Base-by-base conservation (phyloP, 164 flowering plant species). In the Taxillus chinensis region DNA sequence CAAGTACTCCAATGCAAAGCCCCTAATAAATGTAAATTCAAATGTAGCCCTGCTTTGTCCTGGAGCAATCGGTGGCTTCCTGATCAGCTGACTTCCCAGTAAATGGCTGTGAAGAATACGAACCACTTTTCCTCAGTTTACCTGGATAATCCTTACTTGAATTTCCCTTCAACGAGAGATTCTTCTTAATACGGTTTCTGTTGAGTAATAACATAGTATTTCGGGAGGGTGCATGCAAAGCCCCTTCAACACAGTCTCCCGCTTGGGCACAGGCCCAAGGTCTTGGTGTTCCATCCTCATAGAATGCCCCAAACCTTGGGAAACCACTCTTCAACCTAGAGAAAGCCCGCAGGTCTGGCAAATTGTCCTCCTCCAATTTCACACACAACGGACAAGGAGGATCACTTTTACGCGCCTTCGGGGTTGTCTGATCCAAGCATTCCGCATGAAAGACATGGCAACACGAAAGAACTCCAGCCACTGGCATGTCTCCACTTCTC, bases 391-490 rank as follows among this genome's bases (percentile, higher is more conserved):
- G 98, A 64, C 98, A 92, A 38, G 88, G 88, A 48, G 98, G 98
- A 57, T 92, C 98, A 67, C 64, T 78, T 53, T 68, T 86, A 5
- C 71, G 79, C 3, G 77, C 57, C 75, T 84, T 92, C 5, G 92
- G 85, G 16, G 90, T 87, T 17, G 78, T 71, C 62, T 86, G 92
- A 54, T 92, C 98, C 76, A 92, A 74, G 74, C 98, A 92, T 60
- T 92, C 98, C 1, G 96, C 98, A 72, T 92, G 98, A 63, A 82
- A 92, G 17, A 87, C 88, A 68, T 92, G 98, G 45, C 82, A 52
- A 59, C 96, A 87, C 12, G 98, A 76, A 68, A 89, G 98, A 57
- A 92, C 87, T 39, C 96, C 84, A n/a, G 92, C 67, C 48, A 84
- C 81, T 0, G 98, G 98, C 95, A 89, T 83, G 74, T 92, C 98